Evolutionary conservation across 2,329 filamentous ascomycete species (phyloP).

Genomic region (Phoma sp.): DNA sequence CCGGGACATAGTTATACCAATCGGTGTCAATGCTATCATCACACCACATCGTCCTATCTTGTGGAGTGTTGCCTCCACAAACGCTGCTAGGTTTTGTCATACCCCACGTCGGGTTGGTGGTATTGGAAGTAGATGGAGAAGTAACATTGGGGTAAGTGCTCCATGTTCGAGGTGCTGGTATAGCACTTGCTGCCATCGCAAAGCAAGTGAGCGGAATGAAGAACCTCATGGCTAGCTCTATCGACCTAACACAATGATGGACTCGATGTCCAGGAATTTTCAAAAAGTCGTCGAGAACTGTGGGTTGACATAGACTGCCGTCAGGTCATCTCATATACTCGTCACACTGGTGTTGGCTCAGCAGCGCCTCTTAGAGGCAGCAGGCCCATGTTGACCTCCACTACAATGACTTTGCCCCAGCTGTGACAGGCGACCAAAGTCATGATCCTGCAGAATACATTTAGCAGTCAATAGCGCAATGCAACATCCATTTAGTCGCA

Average conservation of each 20-base stretch:
- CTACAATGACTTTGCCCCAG: too few species aligned
- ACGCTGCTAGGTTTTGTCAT: background rate
- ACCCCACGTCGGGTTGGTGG: background rate
- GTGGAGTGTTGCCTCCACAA: slow-evolving; percentile 36
- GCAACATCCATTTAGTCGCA: too few species aligned
- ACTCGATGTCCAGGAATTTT: background rate
- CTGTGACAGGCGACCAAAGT: too few species aligned
- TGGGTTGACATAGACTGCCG: background rate
- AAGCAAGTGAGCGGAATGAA: slow-evolving; percentile 17
- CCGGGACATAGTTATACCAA: slow-evolving; percentile 57
- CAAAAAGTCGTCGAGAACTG: background rate
- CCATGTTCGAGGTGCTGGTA: background rate
- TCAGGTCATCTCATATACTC: background rate
- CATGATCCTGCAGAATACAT: too few species aligned
- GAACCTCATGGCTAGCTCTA: slow-evolving; percentile 9
- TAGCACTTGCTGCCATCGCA: slow-evolving; percentile 13
- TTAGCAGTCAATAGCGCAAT: too few species aligned
- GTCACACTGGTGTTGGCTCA: background rate
- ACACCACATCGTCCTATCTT: slow-evolving; percentile 48
- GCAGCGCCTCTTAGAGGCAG: background rate
- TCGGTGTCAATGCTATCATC: slow-evolving; percentile 58
- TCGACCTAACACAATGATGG: background rate
- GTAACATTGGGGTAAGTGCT: background rate
- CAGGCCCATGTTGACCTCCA: background rate
- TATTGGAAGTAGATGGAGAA: background rate